Base-by-base conservation (phyloP, 176 grass and related monocot species). In the Oryza coarctata region DNA sequence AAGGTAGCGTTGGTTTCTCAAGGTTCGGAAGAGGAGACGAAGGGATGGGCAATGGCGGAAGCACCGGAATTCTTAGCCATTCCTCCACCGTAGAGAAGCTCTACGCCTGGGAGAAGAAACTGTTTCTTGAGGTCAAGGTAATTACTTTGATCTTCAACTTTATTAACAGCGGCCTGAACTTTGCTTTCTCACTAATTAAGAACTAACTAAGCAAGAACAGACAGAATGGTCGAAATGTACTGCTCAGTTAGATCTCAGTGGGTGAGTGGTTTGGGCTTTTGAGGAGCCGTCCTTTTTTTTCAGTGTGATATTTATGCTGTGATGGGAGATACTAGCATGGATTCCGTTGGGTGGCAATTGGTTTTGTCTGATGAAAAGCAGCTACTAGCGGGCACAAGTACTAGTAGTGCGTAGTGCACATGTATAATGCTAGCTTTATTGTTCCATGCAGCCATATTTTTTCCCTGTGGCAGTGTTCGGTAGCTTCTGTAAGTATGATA, bases 91-190 rank as follows among this genome's bases (percentile, higher is more conserved):
- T 98, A 44, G 96, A 98, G 65, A 98, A 91, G 83, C 93, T 98
- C 50, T 91, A 95, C 87, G 93, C 92, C 45, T 98, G 96, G 96
- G 96, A 98, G 88, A 98, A 95, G 91, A 98, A 95, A 79, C 81
- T 98, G 73, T 95, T 91, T 75, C 90, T 93, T 82, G 96, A 98
- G 72, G 96, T 98, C 67, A 98, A 91, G 96, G 96, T 98, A 85
- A 65, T 55, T 58, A n/a, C 47, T 67, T 62, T 72, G 33, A 28
- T 66, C 84, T 81, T 85, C 65, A 18, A 36, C 64, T 81, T 81
- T 68, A 33, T 67, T 25, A 20, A 34, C 30, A 36, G 72, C 80
- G 47, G 10, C 22, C 74, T 58, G 55, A 80, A 13, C 76, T 75
- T 80, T 81, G 45, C 69, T 76, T 79, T 73, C 57, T 40, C 7